A percentile compares a stretch with the other conserved stretches of the same genome.
These are phyloP conservation scores for Globisporangium barbulae DNA, from an alignment of 352 stramenopile species.

Conservation along the genomic window DNA sequence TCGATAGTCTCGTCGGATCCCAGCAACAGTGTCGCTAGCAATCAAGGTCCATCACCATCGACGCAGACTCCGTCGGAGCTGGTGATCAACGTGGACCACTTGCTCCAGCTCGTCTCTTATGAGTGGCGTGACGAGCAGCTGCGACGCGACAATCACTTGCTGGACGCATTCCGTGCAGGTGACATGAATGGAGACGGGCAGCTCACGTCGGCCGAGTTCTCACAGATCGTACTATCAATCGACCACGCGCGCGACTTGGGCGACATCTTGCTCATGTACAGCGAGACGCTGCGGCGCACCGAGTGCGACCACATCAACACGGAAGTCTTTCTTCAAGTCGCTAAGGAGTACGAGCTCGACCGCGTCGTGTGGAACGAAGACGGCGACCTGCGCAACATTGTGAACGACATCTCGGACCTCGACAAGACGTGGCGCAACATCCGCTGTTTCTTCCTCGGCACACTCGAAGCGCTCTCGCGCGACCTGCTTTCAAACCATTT, in stretches of 20 bases:
- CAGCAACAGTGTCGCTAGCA: neutral
- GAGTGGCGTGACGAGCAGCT: slow-evolving; percentile 72
- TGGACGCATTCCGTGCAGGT: slow-evolving; percentile 70
- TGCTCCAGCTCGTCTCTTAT: slow-evolving; percentile 58
- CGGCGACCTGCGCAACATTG: slow-evolving; percentile 59
- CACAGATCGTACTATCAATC: slow-evolving; percentile 76
- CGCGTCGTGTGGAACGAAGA: slow-evolving; percentile 66
- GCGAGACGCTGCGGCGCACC: slow-evolving; percentile 67
- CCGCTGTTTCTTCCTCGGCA: slow-evolving; percentile 65
- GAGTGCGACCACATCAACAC: slow-evolving; percentile 50
- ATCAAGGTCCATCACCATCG: neutral
- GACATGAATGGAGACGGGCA: slow-evolving; percentile 80
- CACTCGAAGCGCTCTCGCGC: slow-evolving; percentile 51
- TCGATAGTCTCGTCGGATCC: slow-evolving; percentile 9
- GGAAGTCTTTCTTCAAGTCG: slow-evolving; percentile 69
- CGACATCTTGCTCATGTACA: slow-evolving; percentile 82
- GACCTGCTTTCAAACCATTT: slow-evolving; percentile 52
- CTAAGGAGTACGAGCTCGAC: slow-evolving; percentile 73
- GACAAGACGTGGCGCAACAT: slow-evolving; percentile 58
- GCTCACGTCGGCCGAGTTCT: slow-evolving; percentile 74
- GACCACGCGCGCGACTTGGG: slow-evolving; percentile 57
- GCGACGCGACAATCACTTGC: slow-evolving; percentile 59
- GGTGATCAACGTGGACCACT: slow-evolving; percentile 64
- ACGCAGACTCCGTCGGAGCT: slow-evolving; percentile 14
- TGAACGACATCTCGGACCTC: slow-evolving; percentile 63